Conservation (phyloP, 1,284 basidiomycete genomes). For the Calocybe gambosa region DNA sequence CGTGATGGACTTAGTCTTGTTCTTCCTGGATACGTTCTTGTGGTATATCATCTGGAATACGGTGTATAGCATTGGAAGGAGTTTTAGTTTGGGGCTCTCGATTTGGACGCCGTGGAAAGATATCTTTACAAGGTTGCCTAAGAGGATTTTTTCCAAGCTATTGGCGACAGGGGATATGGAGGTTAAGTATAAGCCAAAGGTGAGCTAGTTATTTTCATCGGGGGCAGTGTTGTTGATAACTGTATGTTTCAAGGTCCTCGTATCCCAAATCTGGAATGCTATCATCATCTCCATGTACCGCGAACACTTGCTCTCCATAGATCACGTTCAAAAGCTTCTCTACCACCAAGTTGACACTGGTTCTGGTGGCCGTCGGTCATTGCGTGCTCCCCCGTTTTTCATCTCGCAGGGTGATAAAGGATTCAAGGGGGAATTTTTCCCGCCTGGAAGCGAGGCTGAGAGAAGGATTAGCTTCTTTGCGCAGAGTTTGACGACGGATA, state of each 20-base stretch:
- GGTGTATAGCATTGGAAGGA: constrained; percentile 85
- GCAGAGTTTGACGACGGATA: constrained; percentile 81
- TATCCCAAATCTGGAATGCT: constrained; percentile 97
- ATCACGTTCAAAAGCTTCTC: constrained; percentile 89
- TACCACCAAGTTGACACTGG: constrained; percentile 86
- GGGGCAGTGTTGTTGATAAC: not conserved
- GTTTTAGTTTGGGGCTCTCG: constrained; percentile 84
- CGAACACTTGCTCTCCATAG: constrained; percentile 91
- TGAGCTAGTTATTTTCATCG: constrained; percentile 20
- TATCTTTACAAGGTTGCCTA: constrained; percentile 88
- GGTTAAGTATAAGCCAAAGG: constrained; percentile 96
- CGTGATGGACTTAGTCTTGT: constrained; percentile 89
- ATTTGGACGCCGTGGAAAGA: constrained; percentile 99
- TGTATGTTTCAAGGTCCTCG: constrained; percentile 57
- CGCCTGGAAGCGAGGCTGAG: constrained; percentile 88
- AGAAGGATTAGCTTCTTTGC: constrained; percentile 96
- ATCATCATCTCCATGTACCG: constrained; percentile 98
- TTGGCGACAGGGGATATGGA: constrained; percentile 94
- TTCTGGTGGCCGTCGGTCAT: constrained; percentile 80
- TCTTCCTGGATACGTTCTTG: constrained; percentile 97
- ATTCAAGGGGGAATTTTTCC: constrained; percentile 84
- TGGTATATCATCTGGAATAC: constrained; percentile 98
- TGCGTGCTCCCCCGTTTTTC: constrained; percentile 94
- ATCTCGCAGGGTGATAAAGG: constrained; percentile 77
- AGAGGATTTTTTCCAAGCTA: constrained; percentile 93